Conservation (phyloP, 805 yeast species). For the Spathaspora boniae region DNA sequence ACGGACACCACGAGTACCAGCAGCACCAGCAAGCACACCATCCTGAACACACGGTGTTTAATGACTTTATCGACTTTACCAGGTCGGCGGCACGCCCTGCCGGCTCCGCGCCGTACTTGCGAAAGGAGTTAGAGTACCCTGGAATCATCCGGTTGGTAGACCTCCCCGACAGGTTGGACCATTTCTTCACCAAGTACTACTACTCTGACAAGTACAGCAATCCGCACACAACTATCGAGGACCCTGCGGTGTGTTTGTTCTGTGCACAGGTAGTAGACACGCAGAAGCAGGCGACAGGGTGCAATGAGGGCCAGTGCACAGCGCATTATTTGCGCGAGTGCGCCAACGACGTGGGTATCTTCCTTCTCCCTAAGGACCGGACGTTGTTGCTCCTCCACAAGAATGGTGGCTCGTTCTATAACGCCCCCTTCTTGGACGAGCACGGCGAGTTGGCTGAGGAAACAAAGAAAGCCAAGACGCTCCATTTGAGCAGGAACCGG, state of each 20-base stretch:
- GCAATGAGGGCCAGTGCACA: constrained; percentile 72
- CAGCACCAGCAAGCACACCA: too few species aligned
- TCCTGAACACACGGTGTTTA: constrained; percentile 26
- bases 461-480: constrained; percentile 66
- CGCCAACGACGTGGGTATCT: constrained; percentile 64
- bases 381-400: constrained; percentile 60
- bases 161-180: constrained; percentile 65
- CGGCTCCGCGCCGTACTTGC: constrained; percentile 12
- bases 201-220: constrained; percentile 42
- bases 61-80: constrained; percentile 15
- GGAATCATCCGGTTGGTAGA: constrained; percentile 57
- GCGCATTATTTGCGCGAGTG: constrained; percentile 65
- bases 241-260: constrained; percentile 83
- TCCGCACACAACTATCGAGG: constrained; percentile 42
- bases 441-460: constrained; percentile 86
- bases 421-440: constrained; percentile 78
- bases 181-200: constrained; percentile 59
- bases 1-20: too few species aligned
- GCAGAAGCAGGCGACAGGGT: constrained; percentile 59
- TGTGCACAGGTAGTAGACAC: constrained; percentile 69
- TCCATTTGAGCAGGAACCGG: constrained; percentile 56
- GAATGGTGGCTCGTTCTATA: constrained; percentile 78
- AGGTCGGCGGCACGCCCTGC: constrained; percentile 2
- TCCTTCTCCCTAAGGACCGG: constrained; percentile 67
- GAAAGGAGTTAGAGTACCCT: constrained; percentile 53